Conservation (phyloP, 495 filamentous ascomycete species). For the Antarctomyces pellizariae region DNA sequence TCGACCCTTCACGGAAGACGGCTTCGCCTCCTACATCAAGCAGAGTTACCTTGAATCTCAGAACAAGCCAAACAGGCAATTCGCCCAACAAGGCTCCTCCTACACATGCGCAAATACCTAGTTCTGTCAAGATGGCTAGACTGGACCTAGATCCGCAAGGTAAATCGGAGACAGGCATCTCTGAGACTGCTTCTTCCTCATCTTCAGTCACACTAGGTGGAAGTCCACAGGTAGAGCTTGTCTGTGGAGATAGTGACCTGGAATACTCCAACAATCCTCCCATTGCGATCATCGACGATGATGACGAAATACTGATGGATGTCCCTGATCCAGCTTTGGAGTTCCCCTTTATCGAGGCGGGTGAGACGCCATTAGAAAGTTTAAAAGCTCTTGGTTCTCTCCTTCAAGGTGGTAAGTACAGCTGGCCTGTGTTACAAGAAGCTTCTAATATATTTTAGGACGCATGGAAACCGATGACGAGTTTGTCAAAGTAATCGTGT, state of each 20-base stretch:
- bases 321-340: conserved; percentile 18
- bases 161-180: conserved; percentile 9
- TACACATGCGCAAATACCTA: conserved; percentile 13
- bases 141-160: conserved; percentile 14
- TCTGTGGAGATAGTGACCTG: conserved; percentile 7
- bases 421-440: neutral
- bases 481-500: conserved; percentile 16
- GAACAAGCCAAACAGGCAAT: conserved; percentile 19
- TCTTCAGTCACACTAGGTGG: conserved; percentile 14
- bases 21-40: conserved; percentile 13
- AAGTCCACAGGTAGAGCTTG: conserved; percentile 12
- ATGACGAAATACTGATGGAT: conserved; percentile 16
- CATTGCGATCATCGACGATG: conserved; percentile 10
- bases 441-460: conserved; percentile 10
- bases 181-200: conserved; percentile 15
- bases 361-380: conserved; percentile 4
- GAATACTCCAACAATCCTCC: conserved; percentile 7
- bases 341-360: conserved; percentile 7
- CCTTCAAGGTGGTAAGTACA: conserved; percentile 10
- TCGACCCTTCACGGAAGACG: conserved; percentile 4
- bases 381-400: conserved; percentile 5
- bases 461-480: conserved; percentile 16
- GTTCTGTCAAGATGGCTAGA: conserved; percentile 20
- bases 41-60: conserved; percentile 28
- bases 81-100: conserved; percentile 1